phyloP scores from a whole-genome alignment of 495 filamentous ascomycete genomes.

The Opeltia flavorubescens region DNA sequence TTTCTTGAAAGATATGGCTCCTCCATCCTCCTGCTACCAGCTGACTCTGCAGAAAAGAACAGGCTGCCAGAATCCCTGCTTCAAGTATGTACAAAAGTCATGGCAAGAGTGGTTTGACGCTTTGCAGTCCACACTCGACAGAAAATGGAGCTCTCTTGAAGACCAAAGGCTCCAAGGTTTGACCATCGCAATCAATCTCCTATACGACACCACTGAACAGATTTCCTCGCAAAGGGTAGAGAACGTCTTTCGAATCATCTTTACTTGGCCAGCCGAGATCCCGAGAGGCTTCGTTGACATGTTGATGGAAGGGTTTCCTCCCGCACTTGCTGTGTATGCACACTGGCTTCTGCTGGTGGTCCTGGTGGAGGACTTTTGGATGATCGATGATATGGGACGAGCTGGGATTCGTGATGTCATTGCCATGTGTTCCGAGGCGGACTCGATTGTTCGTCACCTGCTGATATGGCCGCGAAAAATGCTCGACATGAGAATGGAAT shows the following conservation, averaged over 20 bases:
- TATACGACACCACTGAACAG: neutral
- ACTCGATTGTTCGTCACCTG: neutral
- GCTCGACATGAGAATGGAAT: neutral
- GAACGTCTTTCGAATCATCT: slow-evolving; percentile 1
- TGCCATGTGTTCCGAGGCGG: slow-evolving; percentile 3
- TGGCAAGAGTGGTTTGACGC: neutral
- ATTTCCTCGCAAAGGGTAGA: neutral
- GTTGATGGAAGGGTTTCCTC: neutral
- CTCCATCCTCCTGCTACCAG: neutral
- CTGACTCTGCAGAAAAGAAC: neutral
- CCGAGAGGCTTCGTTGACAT: slow-evolving; percentile 4
- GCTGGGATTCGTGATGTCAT: slow-evolving; percentile 6
- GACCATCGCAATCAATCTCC: neutral
- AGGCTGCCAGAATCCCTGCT: neutral
- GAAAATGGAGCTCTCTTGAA: neutral
- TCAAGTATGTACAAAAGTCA: neutral
- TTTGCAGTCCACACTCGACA: slow-evolving; percentile 1
- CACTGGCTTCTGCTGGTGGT: slow-evolving; percentile 4
- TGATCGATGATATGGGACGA: slow-evolving; percentile 5
- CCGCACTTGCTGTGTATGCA: slow-evolving; percentile 4
- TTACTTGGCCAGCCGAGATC: slow-evolving; percentile 1
- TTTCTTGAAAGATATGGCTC: slow-evolving; percentile 19
- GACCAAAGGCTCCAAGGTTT: neutral
- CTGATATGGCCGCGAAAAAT: neutral
- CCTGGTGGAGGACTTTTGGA: slow-evolving; percentile 3